Evolutionary conservation across 108 stramenopile genomes (phyloP).

Genomic region (Nitzschia sp.): DNA sequence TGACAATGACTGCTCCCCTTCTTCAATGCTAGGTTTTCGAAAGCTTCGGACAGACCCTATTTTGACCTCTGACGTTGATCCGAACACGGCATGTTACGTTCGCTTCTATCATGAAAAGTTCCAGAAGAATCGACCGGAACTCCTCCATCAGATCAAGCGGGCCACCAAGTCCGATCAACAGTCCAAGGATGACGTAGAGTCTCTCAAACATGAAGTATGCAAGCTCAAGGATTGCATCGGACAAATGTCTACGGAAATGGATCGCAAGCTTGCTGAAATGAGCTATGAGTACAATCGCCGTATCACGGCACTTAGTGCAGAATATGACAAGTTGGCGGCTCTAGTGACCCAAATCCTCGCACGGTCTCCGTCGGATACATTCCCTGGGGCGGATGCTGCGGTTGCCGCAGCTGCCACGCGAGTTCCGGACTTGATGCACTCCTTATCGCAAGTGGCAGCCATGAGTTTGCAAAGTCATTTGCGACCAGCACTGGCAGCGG

Average conservation of each 20-base stretch:
- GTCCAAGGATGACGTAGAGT: slow-evolving; percentile 70
- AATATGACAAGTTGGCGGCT: slow-evolving; percentile 49
- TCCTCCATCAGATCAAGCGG: slow-evolving; percentile 60
- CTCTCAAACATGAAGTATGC: slow-evolving; percentile 51
- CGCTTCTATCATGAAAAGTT: slow-evolving; percentile 76
- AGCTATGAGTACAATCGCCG: slow-evolving; percentile 50
- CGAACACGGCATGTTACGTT: slow-evolving; percentile 54
- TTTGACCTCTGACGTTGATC: slow-evolving; percentile 59
- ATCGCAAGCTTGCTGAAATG: slow-evolving; percentile 51
- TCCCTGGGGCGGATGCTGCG: slow-evolving; percentile 7
- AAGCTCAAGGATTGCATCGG: slow-evolving; percentile 35
- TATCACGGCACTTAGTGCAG: slow-evolving; percentile 29
- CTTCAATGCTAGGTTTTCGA: slow-evolving; percentile 41
- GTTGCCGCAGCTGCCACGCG: not conserved
- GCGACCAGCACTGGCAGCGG: not conserved
- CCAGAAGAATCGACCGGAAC: slow-evolving; percentile 65
- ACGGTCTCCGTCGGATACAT: not conserved
- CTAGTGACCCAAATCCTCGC: slow-evolving; percentile 37
- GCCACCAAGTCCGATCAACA: slow-evolving; percentile 70
- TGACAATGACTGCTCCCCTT: not conserved
- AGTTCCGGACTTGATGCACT: slow-evolving; percentile 52
- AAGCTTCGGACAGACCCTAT: slow-evolving; percentile 72
- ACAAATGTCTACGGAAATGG: slow-evolving; percentile 37
- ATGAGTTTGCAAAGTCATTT: slow-evolving; percentile 30
- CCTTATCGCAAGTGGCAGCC: slow-evolving; percentile 58